Evolutionary conservation across 768 basidiomycete genomes (phyloP), one percentile per base, ranked within the genome.

Genomic region (Chalciporus pseudorubinellus): DNA sequence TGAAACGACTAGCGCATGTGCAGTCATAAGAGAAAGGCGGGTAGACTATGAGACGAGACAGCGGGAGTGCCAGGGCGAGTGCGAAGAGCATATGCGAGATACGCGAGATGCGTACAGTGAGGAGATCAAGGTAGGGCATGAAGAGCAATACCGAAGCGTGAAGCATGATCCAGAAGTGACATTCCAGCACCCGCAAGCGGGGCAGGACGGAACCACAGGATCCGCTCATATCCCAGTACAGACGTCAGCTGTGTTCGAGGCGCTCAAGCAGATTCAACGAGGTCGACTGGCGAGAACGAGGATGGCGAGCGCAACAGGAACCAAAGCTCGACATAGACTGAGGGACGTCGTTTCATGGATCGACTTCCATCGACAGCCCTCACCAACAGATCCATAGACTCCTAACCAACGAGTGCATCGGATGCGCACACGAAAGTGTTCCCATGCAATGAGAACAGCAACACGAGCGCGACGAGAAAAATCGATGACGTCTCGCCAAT

Each of bases 211-310:
- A 52, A 49, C 43, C 40, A 50, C n/a, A 50, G 44, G 33, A 44
- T 44, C 51, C 42, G 48, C 52, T 56, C 50, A 14, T n/a, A 29
- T 33, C 50, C 48, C 59, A 47, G 40, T 22, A 38, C 39, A 55
- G 42, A 50, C 56, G 46, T 43, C 56, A 47, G 43, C 52, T 22
- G 50, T 19, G 48, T 33, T 58, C 60, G 3, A 49, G 59, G 54
- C 58, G 53, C 64, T 67, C 64, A 57, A 69, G 52, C 57, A 18
- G 40, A 57, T 47, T 52, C 67, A 48, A 45, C 57, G 52, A 33
- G 7, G 42, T 63, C 70, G 73, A 66, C 75, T 76, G 65, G 76
- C 74, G 70, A 70, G 57, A 56, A 54, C 65, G 57, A 49, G 50
- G 24, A 54, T 44, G 54, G 68, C 63, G 53, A 65, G 58, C 63